phyloP scores from a whole-genome alignment of 2,329 filamentous ascomycete species.

The Tolypocladium tundrense region DNA sequence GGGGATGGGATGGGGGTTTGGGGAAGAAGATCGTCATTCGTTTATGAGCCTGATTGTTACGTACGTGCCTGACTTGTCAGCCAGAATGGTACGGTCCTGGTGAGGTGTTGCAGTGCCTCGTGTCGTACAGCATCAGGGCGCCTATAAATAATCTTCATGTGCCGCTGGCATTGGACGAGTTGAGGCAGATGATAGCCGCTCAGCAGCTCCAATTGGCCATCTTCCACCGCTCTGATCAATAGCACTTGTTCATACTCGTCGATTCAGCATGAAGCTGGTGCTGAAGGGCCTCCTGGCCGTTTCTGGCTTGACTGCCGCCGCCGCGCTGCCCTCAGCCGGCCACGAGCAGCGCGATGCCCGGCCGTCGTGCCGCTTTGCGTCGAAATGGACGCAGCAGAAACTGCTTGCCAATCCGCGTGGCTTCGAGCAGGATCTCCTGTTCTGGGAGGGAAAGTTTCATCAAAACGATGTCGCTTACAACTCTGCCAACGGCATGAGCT shows the following conservation, averaged over 20 bases:
- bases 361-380: conserved; percentile 19
- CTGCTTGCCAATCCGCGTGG: conserved; percentile 16
- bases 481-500: conserved; percentile 28
- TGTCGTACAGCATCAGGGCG: neutral
- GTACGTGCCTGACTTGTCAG: neutral
- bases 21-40: neutral
- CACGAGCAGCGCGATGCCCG: neutral
- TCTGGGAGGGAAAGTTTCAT: conserved; percentile 34
- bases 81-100: neutral
- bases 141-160: neutral
- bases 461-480: conserved; percentile 30
- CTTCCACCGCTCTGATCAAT: neutral
- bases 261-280: neutral
- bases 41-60: neutral
- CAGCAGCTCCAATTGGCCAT: neutral
- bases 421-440: conserved; percentile 26
- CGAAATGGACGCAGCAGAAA: conserved; percentile 17
- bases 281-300: neutral
- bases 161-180: neutral
- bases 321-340: neutral
- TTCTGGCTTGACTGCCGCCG: neutral
- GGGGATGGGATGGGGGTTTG: neutral
- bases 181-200: neutral
- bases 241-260: neutral
- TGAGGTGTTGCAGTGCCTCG: neutral